Conservation (phyloP, 495 filamentous ascomycete species). For the Mycothermus thermophilus region DNA sequence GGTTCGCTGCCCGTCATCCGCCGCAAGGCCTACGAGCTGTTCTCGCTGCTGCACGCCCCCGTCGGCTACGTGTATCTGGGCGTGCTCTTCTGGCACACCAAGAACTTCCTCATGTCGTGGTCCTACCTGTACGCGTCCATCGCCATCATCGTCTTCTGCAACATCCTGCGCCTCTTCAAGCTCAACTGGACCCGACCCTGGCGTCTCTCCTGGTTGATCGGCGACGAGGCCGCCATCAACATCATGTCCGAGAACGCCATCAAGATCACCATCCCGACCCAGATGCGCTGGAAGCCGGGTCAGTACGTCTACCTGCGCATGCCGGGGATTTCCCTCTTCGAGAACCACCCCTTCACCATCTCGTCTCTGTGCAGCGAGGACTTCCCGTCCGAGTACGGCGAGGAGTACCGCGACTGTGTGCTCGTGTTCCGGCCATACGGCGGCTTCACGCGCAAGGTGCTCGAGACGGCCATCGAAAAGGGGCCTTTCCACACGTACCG, state of each 20-base stretch:
- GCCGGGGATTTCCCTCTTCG: constrained; percentile 75
- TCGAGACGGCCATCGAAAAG: constrained; percentile 62
- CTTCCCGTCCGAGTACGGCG: constrained; percentile 77
- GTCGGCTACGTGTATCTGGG: constrained; percentile 67
- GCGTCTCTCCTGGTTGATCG: constrained; percentile 62
- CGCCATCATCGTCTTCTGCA: constrained; percentile 61
- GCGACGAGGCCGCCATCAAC: constrained; percentile 77
- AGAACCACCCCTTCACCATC: constrained; percentile 94
- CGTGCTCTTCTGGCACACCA: constrained; percentile 90
- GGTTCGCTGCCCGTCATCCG: constrained; percentile 62
- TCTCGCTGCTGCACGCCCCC: constrained; percentile 68
- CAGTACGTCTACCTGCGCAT: constrained; percentile 92
- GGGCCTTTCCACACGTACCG: constrained; percentile 78
- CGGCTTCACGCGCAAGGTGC: constrained; percentile 73
- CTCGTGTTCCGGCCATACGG: constrained; percentile 83
- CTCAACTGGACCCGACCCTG: constrained; percentile 81
- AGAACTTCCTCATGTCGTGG: constrained; percentile 87
- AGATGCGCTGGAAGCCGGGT: constrained; percentile 83
- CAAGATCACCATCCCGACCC: constrained; percentile 84
- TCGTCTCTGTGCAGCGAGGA: constrained; percentile 73
- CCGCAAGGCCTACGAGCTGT: constrained; percentile 60
- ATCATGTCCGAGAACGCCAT: constrained; percentile 82
- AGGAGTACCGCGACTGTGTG: constrained; percentile 73
- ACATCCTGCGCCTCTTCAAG: constrained; percentile 52
- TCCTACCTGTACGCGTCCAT: constrained; percentile 73